phyloP scores from a whole-genome alignment of 208 protist genomes.

The Leishmania mexicana region DNA sequence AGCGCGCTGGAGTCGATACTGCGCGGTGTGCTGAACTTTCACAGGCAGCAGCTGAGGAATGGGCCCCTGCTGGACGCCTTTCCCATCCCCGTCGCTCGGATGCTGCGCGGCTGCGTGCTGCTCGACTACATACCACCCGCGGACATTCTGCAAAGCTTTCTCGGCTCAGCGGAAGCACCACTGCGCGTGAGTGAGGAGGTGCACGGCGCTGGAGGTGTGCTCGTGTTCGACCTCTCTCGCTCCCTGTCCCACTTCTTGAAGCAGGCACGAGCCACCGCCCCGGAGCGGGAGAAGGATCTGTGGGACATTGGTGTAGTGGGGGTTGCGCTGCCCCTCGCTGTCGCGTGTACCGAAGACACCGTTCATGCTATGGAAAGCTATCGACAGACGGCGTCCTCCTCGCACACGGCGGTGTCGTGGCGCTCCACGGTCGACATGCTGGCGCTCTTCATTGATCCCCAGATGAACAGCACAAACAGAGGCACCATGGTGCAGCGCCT shows the following conservation, averaged over 20 bases:
- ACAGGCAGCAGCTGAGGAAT: constrained; percentile 11
- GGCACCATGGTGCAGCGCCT: constrained; percentile 41
- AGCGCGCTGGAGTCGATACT: constrained; percentile 18
- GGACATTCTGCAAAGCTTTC: constrained; percentile 32
- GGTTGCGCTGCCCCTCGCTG: constrained; percentile 50
- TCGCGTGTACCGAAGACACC: constrained; percentile 24
- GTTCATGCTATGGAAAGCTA: background rate
- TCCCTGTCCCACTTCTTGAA: constrained; percentile 60
- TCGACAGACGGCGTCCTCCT: background rate
- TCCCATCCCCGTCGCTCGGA: constrained; percentile 50
- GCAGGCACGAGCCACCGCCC: constrained; percentile 23
- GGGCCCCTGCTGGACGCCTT: constrained; percentile 26
- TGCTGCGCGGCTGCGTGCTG: constrained; percentile 63
- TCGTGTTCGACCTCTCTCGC: constrained; percentile 76
- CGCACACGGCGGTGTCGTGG: constrained; percentile 68
- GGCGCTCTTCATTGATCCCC: constrained; percentile 50
- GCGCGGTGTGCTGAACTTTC: constrained; percentile 15
- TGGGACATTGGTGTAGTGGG: constrained; percentile 45
- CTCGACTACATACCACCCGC: constrained; percentile 52
- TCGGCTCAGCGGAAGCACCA: constrained; percentile 15
- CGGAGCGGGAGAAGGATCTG: constrained; percentile 26
- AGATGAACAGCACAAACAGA: constrained; percentile 31
- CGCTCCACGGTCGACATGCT: constrained; percentile 57
- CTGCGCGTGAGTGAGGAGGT: constrained; percentile 18
- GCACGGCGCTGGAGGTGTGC: constrained; percentile 29